These are phyloP conservation scores for Trichoderma aggressivum DNA, from an alignment of 2,329 filamentous ascomycete genomes.

Conservation along the genomic window DNA sequence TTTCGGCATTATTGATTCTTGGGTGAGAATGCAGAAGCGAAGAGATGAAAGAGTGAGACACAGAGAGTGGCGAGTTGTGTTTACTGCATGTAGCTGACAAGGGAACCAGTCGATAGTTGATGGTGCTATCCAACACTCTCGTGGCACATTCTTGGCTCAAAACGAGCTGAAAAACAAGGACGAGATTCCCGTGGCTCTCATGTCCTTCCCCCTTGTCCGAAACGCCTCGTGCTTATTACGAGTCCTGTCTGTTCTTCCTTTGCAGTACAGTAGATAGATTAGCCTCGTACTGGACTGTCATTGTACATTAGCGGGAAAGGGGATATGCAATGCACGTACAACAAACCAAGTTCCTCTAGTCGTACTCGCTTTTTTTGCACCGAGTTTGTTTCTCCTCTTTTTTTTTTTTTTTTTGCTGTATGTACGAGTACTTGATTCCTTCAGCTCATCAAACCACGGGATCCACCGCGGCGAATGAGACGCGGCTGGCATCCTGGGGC, in stretches of 20 bases:
- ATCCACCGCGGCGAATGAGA: constrained; percentile 14
- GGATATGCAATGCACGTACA: not conserved
- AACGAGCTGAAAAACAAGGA: not conserved
- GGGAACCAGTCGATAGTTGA: not conserved
- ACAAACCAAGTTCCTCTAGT: not conserved
- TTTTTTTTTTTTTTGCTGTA: not conserved
- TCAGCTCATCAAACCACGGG: constrained; percentile 15
- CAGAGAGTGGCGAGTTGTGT: not conserved
- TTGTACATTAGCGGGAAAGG: not conserved
- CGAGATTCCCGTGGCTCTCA: not conserved
- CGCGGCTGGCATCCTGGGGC: not conserved
- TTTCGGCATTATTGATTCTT: not conserved
- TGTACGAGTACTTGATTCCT: too few species aligned
- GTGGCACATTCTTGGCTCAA: not conserved
- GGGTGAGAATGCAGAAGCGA: not conserved
- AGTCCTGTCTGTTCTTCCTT: not conserved
- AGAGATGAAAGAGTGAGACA: not conserved
- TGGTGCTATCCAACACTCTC: not conserved
- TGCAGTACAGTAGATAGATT: not conserved
- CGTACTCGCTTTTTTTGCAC: not conserved
- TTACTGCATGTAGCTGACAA: not conserved
- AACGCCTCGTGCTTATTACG: not conserved
- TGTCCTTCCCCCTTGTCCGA: not conserved
- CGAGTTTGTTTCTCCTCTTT: not conserved
- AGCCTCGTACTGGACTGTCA: not conserved